A percentile compares a stretch with the other conserved stretches of the same genome.
phyloP scores from a whole-genome alignment of 1,139 yeast genomes.

The Suhomyces ambrosiae region DNA sequence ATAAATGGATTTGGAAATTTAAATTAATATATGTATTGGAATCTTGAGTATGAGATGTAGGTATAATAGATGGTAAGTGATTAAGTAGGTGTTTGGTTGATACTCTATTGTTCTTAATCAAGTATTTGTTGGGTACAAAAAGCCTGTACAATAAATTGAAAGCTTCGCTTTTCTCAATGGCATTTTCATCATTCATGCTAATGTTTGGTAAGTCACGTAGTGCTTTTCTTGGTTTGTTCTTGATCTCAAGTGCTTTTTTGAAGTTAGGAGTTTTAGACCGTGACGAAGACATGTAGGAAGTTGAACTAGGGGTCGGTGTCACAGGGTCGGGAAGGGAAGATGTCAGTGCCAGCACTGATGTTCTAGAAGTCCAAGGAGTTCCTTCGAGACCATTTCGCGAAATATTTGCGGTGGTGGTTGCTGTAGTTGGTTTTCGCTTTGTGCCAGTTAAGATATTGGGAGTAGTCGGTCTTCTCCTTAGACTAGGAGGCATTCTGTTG shows the following conservation, averaged over 20 bases:
- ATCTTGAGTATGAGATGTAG: constrained; percentile 17
- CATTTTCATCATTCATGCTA: constrained; percentile 1
- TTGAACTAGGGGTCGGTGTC: constrained; percentile 6
- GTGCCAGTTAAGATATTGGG: constrained; percentile 9
- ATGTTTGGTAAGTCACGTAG: constrained; percentile 3
- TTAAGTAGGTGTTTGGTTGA: constrained; percentile 29
- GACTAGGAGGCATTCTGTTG: too few relatives aligned
- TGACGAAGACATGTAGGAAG: background rate
- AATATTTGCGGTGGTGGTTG: constrained; percentile 13
- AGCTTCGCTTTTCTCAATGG: constrained; percentile 24
- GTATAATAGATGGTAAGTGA: constrained; percentile 31
- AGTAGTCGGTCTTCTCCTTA: constrained; percentile 5
- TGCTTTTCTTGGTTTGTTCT: constrained; percentile 10
- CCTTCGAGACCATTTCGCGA: constrained; percentile 9
- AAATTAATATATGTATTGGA: constrained; percentile 20
- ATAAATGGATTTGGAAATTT: constrained; percentile 42
- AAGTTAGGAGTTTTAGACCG: constrained; percentile 4
- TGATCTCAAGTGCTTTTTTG: constrained; percentile 7
- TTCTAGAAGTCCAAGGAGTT: background rate
- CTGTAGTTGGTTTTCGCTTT: constrained; percentile 13
- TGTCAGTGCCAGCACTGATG: constrained; percentile 3
- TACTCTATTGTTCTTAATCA: constrained; percentile 29
- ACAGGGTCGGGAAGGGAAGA: constrained; percentile 1
- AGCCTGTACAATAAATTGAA: constrained; percentile 37
- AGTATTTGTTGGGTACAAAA: constrained; percentile 37